Evolutionary conservation across 805 yeast genomes (phyloP).

Genomic region (Blastobotrys muscicola): DNA sequence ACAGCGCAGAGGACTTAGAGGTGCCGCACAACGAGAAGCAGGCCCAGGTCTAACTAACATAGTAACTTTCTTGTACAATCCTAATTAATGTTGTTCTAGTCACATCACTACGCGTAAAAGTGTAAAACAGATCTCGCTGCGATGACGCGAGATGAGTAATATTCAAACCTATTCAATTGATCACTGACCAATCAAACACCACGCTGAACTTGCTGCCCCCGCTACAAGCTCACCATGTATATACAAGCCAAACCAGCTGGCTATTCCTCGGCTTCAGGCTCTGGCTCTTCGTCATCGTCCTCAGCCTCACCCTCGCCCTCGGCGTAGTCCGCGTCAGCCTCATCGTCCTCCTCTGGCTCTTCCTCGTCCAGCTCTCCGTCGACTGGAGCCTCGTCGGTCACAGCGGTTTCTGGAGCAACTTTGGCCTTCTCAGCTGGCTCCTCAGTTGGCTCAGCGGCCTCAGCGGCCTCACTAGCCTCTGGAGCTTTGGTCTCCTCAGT

Average conservation of each 20-base stretch:
- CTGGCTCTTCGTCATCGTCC: constrained; percentile 38
- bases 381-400: not conserved
- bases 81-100: no score
- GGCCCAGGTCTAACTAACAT: no score
- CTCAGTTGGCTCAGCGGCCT: not conserved
- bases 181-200: no score
- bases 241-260: not conserved
- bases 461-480: not conserved
- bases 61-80: no score
- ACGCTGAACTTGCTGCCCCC: not conserved
- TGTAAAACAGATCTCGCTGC: not conserved
- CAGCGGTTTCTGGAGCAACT: not conserved
- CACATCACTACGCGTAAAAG: no score
- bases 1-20: no score
- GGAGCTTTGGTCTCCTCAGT: no score
- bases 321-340: not conserved
- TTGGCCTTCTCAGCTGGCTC: not conserved
- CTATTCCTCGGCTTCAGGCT: not conserved
- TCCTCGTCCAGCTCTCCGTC: not conserved
- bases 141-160: not conserved
- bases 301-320: constrained; percentile 32
- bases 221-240: not conserved
- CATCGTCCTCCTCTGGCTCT: not conserved
- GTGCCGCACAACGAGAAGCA: no score
- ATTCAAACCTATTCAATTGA: no score